Evolutionary conservation across 2,329 filamentous ascomycete species (phyloP).

Genomic region (Ceratocystis cubensis): DNA sequence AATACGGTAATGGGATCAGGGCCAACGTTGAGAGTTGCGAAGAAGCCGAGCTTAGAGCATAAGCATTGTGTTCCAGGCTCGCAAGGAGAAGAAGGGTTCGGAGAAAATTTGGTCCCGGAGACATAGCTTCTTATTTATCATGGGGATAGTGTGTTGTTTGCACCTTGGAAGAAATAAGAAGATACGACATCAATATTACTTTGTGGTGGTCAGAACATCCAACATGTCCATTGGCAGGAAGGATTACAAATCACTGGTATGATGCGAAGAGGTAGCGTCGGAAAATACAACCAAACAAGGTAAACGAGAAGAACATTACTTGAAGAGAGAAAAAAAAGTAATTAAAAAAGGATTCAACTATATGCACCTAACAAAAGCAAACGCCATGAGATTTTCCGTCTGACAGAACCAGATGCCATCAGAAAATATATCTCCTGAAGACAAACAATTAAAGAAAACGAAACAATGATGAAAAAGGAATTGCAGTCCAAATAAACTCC

Average conservation of each 20-base stretch:
- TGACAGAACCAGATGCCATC: background rate
- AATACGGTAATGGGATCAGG: background rate
- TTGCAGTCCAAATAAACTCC: conserved; percentile 12
- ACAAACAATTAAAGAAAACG: background rate
- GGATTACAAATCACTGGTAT: background rate
- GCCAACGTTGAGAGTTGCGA: background rate
- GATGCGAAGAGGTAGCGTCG: background rate
- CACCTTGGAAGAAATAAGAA: background rate
- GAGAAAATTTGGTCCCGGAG: background rate
- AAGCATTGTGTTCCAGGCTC: background rate
- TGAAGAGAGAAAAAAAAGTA: background rate
- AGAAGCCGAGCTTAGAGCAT: background rate
- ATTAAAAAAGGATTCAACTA: background rate
- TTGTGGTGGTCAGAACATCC: background rate
- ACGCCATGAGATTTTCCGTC: background rate
- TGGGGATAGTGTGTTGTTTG: background rate
- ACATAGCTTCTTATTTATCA: background rate
- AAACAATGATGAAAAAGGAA: background rate
- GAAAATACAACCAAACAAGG: background rate
- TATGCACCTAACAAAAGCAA: background rate
- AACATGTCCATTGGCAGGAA: background rate
- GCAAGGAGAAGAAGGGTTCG: background rate
- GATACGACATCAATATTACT: background rate
- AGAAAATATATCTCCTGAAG: background rate
- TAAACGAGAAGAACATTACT: background rate